A percentile compares a stretch with the other conserved stretches of the same genome.
phyloP scores from a whole-genome alignment of 805 yeast species.

The Limtongia smithiae region DNA sequence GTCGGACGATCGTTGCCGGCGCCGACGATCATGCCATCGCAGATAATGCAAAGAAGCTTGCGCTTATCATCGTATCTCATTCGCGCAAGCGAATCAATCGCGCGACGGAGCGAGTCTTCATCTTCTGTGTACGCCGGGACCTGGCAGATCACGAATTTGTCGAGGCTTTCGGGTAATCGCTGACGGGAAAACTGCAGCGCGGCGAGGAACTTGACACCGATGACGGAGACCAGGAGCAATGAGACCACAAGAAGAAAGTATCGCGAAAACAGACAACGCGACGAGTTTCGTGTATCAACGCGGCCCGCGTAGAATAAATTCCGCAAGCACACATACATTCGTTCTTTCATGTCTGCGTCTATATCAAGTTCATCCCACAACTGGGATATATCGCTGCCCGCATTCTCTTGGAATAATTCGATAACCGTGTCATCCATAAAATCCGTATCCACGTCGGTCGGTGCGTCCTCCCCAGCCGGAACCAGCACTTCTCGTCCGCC shows the following conservation, averaged over 20 bases:
- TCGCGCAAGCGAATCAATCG: conserved; percentile 57
- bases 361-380: conserved; percentile 32
- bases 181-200: conserved; percentile 41
- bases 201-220: conserved; percentile 41
- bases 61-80: conserved; percentile 58
- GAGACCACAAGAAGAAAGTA: conserved; percentile 43
- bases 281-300: conserved; percentile 41
- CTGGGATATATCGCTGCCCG: conserved; percentile 40
- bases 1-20: conserved; percentile 58
- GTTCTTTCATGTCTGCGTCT: conserved; percentile 29
- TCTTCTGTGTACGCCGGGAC: conserved; percentile 64
- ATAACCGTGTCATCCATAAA: conserved; percentile 37
- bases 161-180: conserved; percentile 40
- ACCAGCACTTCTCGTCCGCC: conserved; percentile 38
- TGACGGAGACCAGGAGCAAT: conserved; percentile 39
- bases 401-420: conserved; percentile 36
- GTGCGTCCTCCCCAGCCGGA: conserved; percentile 33
- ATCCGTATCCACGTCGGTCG: conserved; percentile 31
- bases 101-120: conserved; percentile 51
- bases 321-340: conserved; percentile 38
- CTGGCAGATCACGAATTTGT: conserved; percentile 42
- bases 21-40: conserved; percentile 63
- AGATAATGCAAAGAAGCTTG: conserved; percentile 52
- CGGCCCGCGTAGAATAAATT: conserved; percentile 43
- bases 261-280: conserved; percentile 41